Evolutionary conservation across 495 filamentous ascomycete species (phyloP).

Genomic region (Penicillium coffeae): DNA sequence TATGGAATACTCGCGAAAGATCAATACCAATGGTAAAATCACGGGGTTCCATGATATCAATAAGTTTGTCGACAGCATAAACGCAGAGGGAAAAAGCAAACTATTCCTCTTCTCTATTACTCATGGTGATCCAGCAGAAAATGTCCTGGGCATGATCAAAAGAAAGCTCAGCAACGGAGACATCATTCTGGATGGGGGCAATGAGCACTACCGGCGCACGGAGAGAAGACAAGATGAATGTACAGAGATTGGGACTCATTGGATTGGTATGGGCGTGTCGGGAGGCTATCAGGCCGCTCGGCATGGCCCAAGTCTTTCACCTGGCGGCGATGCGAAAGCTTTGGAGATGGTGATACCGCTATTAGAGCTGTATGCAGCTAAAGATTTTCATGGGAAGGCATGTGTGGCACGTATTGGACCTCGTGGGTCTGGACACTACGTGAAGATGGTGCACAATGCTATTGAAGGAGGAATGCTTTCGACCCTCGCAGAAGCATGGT

Average conservation of each 20-base stretch:
- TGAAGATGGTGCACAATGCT: constrained; percentile 77
- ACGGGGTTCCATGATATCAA: constrained; percentile 34
- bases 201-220: constrained; percentile 66
- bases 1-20: constrained; percentile 14
- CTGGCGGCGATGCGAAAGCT: constrained; percentile 55
- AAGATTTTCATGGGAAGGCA: constrained; percentile 51
- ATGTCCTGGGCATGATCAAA: constrained; percentile 54
- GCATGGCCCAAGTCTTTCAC: constrained; percentile 61
- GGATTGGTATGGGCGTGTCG: constrained; percentile 66
- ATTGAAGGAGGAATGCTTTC: constrained; percentile 73
- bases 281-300: constrained; percentile 69
- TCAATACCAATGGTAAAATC: constrained; percentile 29
- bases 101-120: constrained; percentile 66
- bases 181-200: constrained; percentile 70
- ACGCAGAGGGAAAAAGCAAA: constrained; percentile 30
- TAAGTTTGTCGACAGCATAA: constrained; percentile 37
- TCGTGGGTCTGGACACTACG: constrained; percentile 64
- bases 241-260: constrained; percentile 51
- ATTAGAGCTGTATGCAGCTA: constrained; percentile 58
- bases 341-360: constrained; percentile 61
- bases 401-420: constrained; percentile 62
- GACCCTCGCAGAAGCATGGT: constrained; percentile 61
- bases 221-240: constrained; percentile 59
- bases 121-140: constrained; percentile 65
- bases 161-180: constrained; percentile 57